Evolutionary conservation across 2,329 filamentous ascomycete species (phyloP).

Genomic region (Dactylella cylindrospora): DNA sequence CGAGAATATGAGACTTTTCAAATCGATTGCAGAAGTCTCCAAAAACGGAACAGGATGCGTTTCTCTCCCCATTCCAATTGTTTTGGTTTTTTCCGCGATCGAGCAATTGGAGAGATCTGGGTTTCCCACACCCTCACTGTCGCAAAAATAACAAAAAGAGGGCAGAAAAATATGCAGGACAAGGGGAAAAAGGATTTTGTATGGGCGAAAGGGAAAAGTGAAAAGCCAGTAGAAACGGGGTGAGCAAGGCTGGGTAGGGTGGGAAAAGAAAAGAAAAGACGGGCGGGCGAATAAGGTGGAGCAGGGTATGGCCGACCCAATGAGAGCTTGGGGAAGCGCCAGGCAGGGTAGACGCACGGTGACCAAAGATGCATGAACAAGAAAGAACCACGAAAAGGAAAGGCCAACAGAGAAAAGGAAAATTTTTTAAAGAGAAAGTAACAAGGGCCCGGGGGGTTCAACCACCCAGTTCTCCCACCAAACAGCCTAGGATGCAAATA

Average conservation of each 20-base stretch:
- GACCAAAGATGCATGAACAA: conserved; percentile 10
- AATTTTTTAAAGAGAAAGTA: conserved; percentile 1
- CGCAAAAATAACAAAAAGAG: conserved; percentile 2
- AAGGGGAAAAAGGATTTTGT: conserved; percentile 4
- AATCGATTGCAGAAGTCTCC: conserved; percentile 1
- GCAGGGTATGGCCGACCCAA: background rate
- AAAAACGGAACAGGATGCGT: conserved; percentile 11
- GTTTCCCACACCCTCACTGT: conserved; percentile 27
- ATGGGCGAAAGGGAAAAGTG: conserved; percentile 6
- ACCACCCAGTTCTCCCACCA: conserved; percentile 23
- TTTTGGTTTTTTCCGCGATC: conserved; percentile 22
- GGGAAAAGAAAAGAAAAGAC: conserved; percentile 1
- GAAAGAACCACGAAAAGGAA: too few relatives aligned
- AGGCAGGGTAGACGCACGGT: conserved; percentile 10
- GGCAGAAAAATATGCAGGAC: background rate
- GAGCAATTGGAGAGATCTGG: conserved; percentile 12
- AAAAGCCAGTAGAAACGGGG: conserved; percentile 29
- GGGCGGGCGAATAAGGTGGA: conserved; percentile 23
- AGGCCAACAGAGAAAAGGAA: conserved; percentile 14
- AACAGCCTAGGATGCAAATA: conserved; percentile 7
- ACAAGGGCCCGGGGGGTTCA: conserved; percentile 12
- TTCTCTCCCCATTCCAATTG: conserved; percentile 6
- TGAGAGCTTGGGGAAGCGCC: conserved; percentile 18
- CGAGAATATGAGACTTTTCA: too few relatives aligned
- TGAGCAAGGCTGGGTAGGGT: background rate